phyloP scores from a whole-genome alignment of 306 rosid genomes.

The Comarum palustre region DNA sequence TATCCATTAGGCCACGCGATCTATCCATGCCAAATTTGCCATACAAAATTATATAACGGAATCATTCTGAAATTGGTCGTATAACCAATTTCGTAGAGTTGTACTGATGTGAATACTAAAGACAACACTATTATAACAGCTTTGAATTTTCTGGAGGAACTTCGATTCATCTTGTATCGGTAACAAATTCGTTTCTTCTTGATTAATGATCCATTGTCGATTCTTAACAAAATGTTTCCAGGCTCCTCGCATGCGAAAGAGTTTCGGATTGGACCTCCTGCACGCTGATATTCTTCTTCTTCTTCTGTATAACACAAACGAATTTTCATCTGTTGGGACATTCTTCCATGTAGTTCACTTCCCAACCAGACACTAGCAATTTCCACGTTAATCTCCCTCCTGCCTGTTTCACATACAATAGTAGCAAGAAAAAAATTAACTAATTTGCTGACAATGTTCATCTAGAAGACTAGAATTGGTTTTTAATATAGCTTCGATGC shows the following conservation, averaged over 20 bases:
- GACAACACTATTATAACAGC: background rate
- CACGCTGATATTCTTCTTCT: conserved; percentile 44
- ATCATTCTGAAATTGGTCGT: too few relatives aligned
- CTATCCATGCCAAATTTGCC: too few relatives aligned
- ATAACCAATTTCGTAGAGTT: background rate
- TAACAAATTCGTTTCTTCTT: conserved; percentile 80
- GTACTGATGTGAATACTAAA: background rate
- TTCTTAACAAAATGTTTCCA: conserved; percentile 63
- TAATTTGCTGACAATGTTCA: background rate
- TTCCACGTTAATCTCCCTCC: conserved; percentile 57
- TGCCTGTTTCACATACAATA: conserved; percentile 24
- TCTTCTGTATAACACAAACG: too few relatives aligned
- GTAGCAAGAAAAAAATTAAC: background rate
- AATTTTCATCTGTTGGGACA: conserved; percentile 58
- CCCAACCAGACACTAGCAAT: conserved; percentile 74
- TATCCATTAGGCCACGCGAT: conserved; percentile 98
- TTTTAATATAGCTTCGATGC: background rate
- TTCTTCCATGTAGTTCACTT: conserved; percentile 63
- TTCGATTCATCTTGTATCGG: conserved; percentile 49
- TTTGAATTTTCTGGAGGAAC: background rate
- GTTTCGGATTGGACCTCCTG: conserved; percentile 50
- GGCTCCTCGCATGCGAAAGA: conserved; percentile 54
- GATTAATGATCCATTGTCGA: conserved; percentile 49
- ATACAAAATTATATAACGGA: too few relatives aligned
- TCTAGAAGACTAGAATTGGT: too few relatives aligned